Evolutionary conservation across 768 basidiomycete species (phyloP).

Genomic region (Russula abietina): DNA sequence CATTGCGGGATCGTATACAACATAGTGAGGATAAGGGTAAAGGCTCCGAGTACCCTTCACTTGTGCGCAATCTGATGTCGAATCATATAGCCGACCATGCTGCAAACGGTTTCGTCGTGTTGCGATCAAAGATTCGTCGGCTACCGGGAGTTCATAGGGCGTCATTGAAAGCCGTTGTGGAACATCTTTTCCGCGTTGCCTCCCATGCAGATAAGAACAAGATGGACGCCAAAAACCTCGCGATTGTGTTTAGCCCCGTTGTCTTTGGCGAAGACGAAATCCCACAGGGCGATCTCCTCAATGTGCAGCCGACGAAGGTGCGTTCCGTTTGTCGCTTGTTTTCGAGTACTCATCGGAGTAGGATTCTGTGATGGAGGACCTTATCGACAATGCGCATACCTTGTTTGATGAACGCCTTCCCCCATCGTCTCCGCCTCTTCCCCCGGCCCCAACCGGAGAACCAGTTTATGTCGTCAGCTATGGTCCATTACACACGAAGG

Average conservation of each 20-base stretch:
- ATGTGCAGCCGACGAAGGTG: slow-evolving; percentile 73
- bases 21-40: slow-evolving; percentile 72
- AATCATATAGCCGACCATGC: slow-evolving; percentile 57
- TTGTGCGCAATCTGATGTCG: background rate
- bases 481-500: slow-evolving; percentile 66
- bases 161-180: slow-evolving; percentile 71
- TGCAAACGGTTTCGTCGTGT: slow-evolving; percentile 60
- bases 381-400: slow-evolving; percentile 62
- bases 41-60: slow-evolving; percentile 11
- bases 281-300: slow-evolving; percentile 72
- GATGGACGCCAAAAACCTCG: slow-evolving; percentile 90
- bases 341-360: slow-evolving; percentile 27
- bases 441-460: slow-evolving; percentile 66
- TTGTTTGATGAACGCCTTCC: slow-evolving; percentile 55
- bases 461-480: slow-evolving; percentile 51
- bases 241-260: slow-evolving; percentile 83
- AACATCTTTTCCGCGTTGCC: slow-evolving; percentile 74
- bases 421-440: slow-evolving; percentile 56
- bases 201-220: slow-evolving; percentile 70
- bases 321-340: background rate
- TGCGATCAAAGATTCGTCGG: slow-evolving; percentile 82
- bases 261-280: slow-evolving; percentile 92
- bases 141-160: slow-evolving; percentile 80
- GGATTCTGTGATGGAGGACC: slow-evolving; percentile 78
- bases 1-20: slow-evolving; percentile 74